Percentiles rank a stretch among this genome's conserved stretches.
These are phyloP conservation scores for Sutorius australiensis DNA, from an alignment of 768 basidiomycete genomes.

Conservation along the genomic window DNA sequence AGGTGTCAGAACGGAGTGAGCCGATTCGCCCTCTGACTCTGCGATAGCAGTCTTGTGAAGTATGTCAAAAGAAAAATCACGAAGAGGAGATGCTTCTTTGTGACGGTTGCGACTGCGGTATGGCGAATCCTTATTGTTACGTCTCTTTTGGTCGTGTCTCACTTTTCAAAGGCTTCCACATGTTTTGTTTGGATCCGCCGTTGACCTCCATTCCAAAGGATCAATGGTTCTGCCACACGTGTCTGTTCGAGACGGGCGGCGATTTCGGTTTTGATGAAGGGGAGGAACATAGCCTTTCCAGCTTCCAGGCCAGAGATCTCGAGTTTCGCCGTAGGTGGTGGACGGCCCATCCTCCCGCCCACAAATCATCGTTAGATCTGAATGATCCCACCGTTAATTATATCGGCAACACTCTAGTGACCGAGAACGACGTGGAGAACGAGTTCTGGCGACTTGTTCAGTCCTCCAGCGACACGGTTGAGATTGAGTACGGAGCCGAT, in stretches of 20 bases:
- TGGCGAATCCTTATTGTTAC: constrained; percentile 18
- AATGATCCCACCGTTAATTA: constrained; percentile 52
- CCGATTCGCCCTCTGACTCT: constrained; percentile 21
- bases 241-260: constrained; percentile 85
- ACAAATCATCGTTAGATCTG: constrained; percentile 30
- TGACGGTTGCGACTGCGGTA: constrained; percentile 82
- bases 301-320: constrained; percentile 86
- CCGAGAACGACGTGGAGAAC: constrained; percentile 87
- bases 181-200: constrained; percentile 94
- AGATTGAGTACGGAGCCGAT: constrained; percentile 99
- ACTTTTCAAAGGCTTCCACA: constrained; percentile 76
- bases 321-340: constrained; percentile 93
- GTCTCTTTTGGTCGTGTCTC: constrained; percentile 12
- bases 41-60: constrained; percentile 79
- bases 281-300: constrained; percentile 88
- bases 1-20: constrained; percentile 23
- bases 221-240: constrained; percentile 94
- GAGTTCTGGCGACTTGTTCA: constrained; percentile 98
- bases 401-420: constrained; percentile 61
- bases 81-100: constrained; percentile 91
- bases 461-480: constrained; percentile 84
- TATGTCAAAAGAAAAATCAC: constrained; percentile 85
- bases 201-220: constrained; percentile 82
- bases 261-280: constrained; percentile 99
- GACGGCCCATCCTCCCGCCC: constrained; percentile 61